phyloP scores from a whole-genome alignment of 805 yeast species.

The Ogataea chonburiensis region DNA sequence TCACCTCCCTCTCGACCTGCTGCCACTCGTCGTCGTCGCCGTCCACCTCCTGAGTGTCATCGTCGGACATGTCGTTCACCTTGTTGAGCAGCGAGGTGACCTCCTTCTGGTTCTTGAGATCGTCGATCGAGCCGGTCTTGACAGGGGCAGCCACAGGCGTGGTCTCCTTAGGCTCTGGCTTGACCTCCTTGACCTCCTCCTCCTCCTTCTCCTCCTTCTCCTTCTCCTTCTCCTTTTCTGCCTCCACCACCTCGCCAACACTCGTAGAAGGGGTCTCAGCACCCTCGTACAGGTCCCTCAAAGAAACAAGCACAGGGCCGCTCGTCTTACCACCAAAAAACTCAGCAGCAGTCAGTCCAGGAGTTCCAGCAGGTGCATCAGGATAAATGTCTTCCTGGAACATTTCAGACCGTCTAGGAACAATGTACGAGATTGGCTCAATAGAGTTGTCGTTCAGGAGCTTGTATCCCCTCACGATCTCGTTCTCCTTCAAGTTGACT shows the following conservation, averaged over 20 bases:
- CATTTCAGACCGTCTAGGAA: slow-evolving; percentile 90
- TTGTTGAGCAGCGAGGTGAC: slow-evolving; percentile 49
- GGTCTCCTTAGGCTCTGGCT: slow-evolving; percentile 18
- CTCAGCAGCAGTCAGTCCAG: slow-evolving; percentile 78
- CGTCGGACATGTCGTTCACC: slow-evolving; percentile 40
- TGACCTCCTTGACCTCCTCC: slow-evolving; percentile 18
- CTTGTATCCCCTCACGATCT: slow-evolving; percentile 78
- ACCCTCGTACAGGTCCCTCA: slow-evolving; percentile 83
- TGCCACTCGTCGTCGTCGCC: slow-evolving; percentile 34
- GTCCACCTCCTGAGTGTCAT: slow-evolving; percentile 36
- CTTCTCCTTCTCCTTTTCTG: slow-evolving; percentile 3
- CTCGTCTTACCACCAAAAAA: slow-evolving; percentile 76
- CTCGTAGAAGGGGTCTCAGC: slow-evolving; percentile 51
- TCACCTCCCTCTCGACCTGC: slow-evolving; percentile 7
- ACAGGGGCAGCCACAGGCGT: neutral
- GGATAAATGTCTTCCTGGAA: slow-evolving; percentile 94
- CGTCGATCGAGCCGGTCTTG: slow-evolving; percentile 35
- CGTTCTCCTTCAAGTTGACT: slow-evolving; percentile 79
- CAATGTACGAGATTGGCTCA: slow-evolving; percentile 90
- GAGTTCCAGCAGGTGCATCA: slow-evolving; percentile 75
- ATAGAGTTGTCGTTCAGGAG: slow-evolving; percentile 80
- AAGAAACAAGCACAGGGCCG: slow-evolving; percentile 76
- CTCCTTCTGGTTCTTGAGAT: slow-evolving; percentile 45
- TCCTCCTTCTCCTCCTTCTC: slow-evolving; percentile 13
- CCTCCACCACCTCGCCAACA: slow-evolving; percentile 6